These are phyloP conservation scores for Falciphora oryzae DNA, from an alignment of 2,329 filamentous ascomycete genomes.

Conservation along the genomic window DNA sequence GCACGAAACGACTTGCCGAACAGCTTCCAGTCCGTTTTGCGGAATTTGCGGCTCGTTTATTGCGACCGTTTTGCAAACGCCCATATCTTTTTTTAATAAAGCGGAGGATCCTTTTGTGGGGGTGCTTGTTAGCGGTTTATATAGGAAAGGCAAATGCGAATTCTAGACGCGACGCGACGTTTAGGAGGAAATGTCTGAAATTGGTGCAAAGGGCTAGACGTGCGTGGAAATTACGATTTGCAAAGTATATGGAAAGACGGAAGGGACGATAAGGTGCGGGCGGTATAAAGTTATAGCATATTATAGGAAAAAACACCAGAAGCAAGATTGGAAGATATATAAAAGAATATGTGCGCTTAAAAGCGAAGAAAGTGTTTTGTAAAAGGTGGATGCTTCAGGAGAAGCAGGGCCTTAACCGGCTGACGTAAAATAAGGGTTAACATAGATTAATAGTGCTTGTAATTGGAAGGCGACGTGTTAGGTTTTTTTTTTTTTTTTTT, in stretches of 20 bases:
- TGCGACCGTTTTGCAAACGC: neutral
- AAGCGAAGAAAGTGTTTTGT: neutral
- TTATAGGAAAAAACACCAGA: neutral
- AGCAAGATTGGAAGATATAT: neutral
- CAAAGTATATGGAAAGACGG: neutral
- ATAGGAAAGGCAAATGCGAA: neutral
- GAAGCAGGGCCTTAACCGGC: neutral
- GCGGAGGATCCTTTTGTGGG: neutral
- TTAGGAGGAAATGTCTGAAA: neutral
- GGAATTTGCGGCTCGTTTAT: neutral
- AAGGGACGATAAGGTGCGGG: neutral
- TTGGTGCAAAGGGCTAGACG: neutral
- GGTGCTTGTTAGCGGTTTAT: neutral
- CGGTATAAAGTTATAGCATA: neutral
- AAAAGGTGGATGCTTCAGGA: neutral
- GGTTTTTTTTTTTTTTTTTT: neutral
- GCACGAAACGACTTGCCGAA: neutral
- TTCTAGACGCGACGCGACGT: neutral
- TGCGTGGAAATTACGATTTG: neutral
- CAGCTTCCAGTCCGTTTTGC: conserved; percentile 1
- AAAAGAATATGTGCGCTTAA: neutral
- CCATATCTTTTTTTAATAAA: neutral
- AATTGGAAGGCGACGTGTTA: neutral
- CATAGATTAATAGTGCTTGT: neutral
- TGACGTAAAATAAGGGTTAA: neutral